Conservation (phyloP, 352 stramenopile genomes). For the Phytophthora crassamura region DNA sequence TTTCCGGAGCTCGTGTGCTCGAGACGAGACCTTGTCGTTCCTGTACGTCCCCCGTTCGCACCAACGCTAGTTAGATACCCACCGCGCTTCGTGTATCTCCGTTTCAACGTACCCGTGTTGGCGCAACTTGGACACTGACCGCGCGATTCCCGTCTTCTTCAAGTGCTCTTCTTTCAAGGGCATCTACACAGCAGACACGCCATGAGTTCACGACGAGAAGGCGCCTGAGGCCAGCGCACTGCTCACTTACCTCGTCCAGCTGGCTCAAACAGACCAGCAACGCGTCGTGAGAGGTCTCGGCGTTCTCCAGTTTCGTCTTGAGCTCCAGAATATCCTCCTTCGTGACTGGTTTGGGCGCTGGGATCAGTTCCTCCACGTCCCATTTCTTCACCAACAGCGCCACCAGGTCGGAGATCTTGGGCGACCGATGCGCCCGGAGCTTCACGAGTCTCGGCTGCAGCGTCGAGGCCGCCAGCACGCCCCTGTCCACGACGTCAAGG, state of each 20-base stretch:
- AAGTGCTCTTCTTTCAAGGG: slow-evolving; percentile 65
- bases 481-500: slow-evolving; percentile 40
- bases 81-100: neutral
- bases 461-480: slow-evolving; percentile 39
- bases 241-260: slow-evolving; percentile 49
- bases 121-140: slow-evolving; percentile 66
- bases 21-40: slow-evolving; percentile 82
- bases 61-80: slow-evolving; percentile 1
- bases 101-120: slow-evolving; percentile 69
- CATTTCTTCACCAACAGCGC: slow-evolving; percentile 51
- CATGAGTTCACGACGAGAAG: slow-evolving; percentile 1
- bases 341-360: slow-evolving; percentile 55
- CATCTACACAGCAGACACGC: slow-evolving; percentile 43
- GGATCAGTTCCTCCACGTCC: slow-evolving; percentile 55
- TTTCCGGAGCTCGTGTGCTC: slow-evolving; percentile 68
- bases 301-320: slow-evolving; percentile 62
- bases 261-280: slow-evolving; percentile 63
- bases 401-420: slow-evolving; percentile 43
- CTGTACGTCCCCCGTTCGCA: slow-evolving; percentile 31
- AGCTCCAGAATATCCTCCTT: slow-evolving; percentile 62
- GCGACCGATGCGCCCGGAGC: slow-evolving; percentile 40
- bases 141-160: slow-evolving; percentile 73
- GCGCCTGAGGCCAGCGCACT: neutral
- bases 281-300: slow-evolving; percentile 70
- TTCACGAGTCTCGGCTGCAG: slow-evolving; percentile 48